Evolutionary conservation across 2,329 filamentous ascomycete species (phyloP).

Genomic region (Pseudocercospora macadamiae): DNA sequence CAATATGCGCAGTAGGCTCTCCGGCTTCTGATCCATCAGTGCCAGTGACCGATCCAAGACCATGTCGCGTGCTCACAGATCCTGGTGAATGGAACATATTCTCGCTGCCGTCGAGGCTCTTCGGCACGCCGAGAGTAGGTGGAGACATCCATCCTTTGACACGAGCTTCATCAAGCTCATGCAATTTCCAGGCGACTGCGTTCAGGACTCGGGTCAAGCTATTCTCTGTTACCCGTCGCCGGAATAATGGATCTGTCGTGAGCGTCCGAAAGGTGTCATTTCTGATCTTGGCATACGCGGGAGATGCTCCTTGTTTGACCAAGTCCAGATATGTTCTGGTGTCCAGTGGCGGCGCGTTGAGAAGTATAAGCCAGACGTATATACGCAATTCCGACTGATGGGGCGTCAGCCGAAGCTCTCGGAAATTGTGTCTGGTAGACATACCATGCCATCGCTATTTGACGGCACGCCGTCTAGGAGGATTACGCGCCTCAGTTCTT

Average conservation of each 20-base stretch:
- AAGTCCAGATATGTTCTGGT: constrained; percentile 89
- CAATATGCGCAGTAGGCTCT: constrained; percentile 64
- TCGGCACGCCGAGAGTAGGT: constrained; percentile 53
- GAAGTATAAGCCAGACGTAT: constrained; percentile 93
- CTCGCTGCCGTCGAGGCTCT: constrained; percentile 54
- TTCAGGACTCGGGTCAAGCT: constrained; percentile 93
- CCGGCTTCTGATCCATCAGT: constrained; percentile 66
- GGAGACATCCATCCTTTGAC: constrained; percentile 56
- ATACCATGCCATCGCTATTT: constrained; percentile 80
- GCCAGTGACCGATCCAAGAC: constrained; percentile 49
- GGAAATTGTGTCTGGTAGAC: constrained; percentile 23
- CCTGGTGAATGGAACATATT: constrained; percentile 43
- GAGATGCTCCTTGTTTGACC: constrained; percentile 89
- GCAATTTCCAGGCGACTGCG: constrained; percentile 89
- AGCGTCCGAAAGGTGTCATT: constrained; percentile 98
- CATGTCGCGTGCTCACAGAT: constrained; percentile 39
- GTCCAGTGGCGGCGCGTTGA: constrained; percentile 80
- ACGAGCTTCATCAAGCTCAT: constrained; percentile 71
- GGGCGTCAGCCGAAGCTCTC: neutral
- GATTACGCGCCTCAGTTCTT: constrained; percentile 73
- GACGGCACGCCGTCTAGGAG: constrained; percentile 75
- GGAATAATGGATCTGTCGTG: constrained; percentile 95
- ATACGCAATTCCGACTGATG: constrained; percentile 84
- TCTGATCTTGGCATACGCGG: constrained; percentile 94
- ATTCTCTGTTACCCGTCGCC: constrained; percentile 91